A percentile compares a stretch with the other conserved stretches of the same genome.
These are phyloP conservation scores for Geotrichum candidum DNA, from an alignment of 1,139 yeast species.

Conservation along the genomic window DNA sequence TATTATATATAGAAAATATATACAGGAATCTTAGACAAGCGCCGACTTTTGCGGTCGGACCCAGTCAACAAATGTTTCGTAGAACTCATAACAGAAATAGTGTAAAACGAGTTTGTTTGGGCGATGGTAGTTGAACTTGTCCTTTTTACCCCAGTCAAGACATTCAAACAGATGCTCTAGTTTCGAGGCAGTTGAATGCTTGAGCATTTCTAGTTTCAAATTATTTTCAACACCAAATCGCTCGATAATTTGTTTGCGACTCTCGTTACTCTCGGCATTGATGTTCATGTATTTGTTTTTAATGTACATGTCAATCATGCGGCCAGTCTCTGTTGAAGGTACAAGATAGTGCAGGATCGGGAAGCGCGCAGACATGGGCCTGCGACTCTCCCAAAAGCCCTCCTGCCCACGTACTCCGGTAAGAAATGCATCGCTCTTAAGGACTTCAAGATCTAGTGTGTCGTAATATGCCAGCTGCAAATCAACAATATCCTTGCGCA, in stretches of 20 bases:
- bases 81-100: not conserved
- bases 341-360: not conserved
- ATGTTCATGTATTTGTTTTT: not conserved
- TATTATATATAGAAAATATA: not conserved
- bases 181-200: not conserved
- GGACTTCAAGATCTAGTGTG: conserved; percentile 1
- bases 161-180: conserved; percentile 10
- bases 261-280: not conserved
- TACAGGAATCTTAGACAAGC: not conserved
- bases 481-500: conserved; percentile 7
- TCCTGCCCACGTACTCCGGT: not conserved
- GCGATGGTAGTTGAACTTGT: not conserved
- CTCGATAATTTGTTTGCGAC: not conserved
- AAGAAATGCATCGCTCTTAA: not conserved
- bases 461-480: not conserved
- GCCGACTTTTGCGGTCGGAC: not conserved
- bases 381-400: conserved; percentile 8
- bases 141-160: conserved; percentile 11
- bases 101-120: not conserved
- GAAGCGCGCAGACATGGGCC: conserved; percentile 4
- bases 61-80: not conserved
- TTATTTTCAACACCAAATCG: not conserved
- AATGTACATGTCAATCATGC: not conserved
- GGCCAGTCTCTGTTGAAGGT: not conserved
- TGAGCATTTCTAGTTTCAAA: not conserved